A percentile compares a stretch with the other conserved stretches of the same genome.
phyloP scores from a whole-genome alignment of 768 basidiomycete species.

The Hirschioporus abietinus region DNA sequence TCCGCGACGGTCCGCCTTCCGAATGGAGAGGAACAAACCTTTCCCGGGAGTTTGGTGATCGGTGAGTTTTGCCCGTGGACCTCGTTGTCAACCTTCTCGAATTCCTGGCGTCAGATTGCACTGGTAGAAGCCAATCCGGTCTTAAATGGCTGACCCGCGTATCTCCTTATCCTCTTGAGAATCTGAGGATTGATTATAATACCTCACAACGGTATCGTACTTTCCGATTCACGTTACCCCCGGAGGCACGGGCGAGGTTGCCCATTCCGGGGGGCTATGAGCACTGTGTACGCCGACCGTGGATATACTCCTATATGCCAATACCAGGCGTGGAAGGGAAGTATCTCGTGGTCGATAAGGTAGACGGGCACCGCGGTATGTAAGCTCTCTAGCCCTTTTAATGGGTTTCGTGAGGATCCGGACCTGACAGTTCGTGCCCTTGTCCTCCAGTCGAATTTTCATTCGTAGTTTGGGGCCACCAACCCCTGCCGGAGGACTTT shows the following conservation, averaged over 20 bases:
- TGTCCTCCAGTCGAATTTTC: neutral
- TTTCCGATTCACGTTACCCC: neutral
- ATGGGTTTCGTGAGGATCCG: too few relatives aligned
- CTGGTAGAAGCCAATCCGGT: slow-evolving; percentile 23
- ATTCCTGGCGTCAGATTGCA: slow-evolving; percentile 22
- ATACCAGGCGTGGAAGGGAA: slow-evolving; percentile 12
- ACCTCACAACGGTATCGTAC: slow-evolving; percentile 13
- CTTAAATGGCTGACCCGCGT: slow-evolving; percentile 21
- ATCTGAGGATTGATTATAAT: slow-evolving; percentile 20
- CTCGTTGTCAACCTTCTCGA: neutral
- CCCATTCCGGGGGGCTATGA: slow-evolving; percentile 17
- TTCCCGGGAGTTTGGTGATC: slow-evolving; percentile 17
- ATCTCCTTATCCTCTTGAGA: slow-evolving; percentile 13
- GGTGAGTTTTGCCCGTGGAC: slow-evolving; percentile 11
- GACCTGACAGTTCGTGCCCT: neutral
- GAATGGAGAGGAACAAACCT: neutral
- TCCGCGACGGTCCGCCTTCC: neutral
- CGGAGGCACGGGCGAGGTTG: slow-evolving; percentile 11
- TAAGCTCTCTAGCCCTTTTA: neutral
- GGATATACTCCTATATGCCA: slow-evolving; percentile 13
- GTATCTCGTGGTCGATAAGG: slow-evolving; percentile 12
- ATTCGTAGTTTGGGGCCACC: neutral
- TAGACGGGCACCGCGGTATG: slow-evolving; percentile 15
- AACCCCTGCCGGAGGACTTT: neutral
- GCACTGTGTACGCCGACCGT: slow-evolving; percentile 2